phyloP scores from a whole-genome alignment of 177 flowering plant genomes.

The Telopea speciosissima region DNA sequence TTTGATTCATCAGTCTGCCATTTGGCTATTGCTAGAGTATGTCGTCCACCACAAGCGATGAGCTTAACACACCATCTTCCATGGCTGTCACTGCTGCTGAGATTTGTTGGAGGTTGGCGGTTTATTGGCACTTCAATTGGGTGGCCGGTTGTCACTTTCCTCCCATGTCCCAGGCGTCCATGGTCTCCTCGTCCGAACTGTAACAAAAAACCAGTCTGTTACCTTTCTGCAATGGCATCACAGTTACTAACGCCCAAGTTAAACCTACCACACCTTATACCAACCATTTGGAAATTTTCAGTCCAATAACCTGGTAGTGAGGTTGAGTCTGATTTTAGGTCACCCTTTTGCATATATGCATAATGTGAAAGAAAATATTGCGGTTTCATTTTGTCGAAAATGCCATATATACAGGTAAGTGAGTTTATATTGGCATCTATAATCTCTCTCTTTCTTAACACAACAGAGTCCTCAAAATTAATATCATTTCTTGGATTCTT shows the following conservation, averaged over 20 bases:
- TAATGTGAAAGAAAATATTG: not conserved
- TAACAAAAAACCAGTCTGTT: not conserved
- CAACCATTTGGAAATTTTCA: too few species aligned
- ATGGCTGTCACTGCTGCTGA: conserved; percentile 17
- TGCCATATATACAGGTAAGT: too few species aligned
- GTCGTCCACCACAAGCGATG: conserved; percentile 98
- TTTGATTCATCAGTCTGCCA: conserved; percentile 37
- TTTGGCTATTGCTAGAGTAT: conserved; percentile 73
- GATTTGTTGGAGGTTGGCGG: conserved; percentile 44
- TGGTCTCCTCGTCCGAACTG: conserved; percentile 99
- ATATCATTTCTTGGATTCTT: too few species aligned
- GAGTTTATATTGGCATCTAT: too few species aligned
- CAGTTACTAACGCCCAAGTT: too few species aligned
- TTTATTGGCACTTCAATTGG: conserved; percentile 87
- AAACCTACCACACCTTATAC: too few species aligned
- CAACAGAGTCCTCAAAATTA: too few species aligned
- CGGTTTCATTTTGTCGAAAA: too few species aligned
- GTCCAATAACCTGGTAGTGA: too few species aligned
- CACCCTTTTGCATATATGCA: too few species aligned
- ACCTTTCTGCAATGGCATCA: not conserved
- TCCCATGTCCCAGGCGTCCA: conserved; percentile 93
- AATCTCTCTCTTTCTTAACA: too few species aligned
- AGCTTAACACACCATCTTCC: conserved; percentile 77
- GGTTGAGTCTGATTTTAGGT: too few species aligned
- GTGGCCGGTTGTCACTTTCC: conserved; percentile 86